Percentiles rank a stretch among this genome's conserved stretches.
Evolutionary conservation across 2,329 filamentous ascomycete genomes (phyloP).

Genomic region (Neonectria hederae): DNA sequence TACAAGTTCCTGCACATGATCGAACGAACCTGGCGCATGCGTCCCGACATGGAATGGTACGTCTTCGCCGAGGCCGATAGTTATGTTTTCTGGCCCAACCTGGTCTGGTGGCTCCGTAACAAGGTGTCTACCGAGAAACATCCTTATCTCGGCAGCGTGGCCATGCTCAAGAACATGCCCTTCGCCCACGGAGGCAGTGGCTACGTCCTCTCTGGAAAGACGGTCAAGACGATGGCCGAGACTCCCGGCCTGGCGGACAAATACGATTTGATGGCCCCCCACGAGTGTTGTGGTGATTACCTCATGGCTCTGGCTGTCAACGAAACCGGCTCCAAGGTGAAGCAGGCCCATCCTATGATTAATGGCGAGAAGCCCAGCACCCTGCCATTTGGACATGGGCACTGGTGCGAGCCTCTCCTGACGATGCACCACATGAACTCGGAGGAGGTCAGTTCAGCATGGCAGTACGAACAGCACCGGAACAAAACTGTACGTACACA

Average conservation of each 20-base stretch:
- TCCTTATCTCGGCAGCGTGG: conserved; percentile 62
- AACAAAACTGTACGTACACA: conserved; percentile 51
- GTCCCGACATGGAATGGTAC: conserved; percentile 65
- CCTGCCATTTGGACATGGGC: conserved; percentile 56
- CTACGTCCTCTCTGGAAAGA: conserved; percentile 63
- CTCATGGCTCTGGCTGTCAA: conserved; percentile 59
- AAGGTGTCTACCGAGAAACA: conserved; percentile 54
- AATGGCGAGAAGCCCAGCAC: conserved; percentile 65
- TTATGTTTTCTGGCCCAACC: conserved; percentile 65
- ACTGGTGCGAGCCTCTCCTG: conserved; percentile 67
- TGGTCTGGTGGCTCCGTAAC: conserved; percentile 59
- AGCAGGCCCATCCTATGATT: conserved; percentile 61
- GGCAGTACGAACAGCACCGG: conserved; percentile 63
- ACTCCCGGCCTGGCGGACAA: conserved; percentile 55
- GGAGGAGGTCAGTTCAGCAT: conserved; percentile 61
- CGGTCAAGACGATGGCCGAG: conserved; percentile 59
- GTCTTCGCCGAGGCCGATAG: conserved; percentile 69
- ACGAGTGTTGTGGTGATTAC: conserved; percentile 62
- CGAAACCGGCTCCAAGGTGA: conserved; percentile 55
- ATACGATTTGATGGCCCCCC: conserved; percentile 56
- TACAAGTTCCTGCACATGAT: conserved; percentile 70
- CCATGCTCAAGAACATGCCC: conserved; percentile 54
- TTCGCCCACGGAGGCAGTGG: conserved; percentile 69
- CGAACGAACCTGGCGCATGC: conserved; percentile 63
- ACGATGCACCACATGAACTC: conserved; percentile 66